These are phyloP conservation scores for Clohesyomyces aquaticus DNA, from an alignment of 495 filamentous ascomycete genomes.

Conservation along the genomic window DNA sequence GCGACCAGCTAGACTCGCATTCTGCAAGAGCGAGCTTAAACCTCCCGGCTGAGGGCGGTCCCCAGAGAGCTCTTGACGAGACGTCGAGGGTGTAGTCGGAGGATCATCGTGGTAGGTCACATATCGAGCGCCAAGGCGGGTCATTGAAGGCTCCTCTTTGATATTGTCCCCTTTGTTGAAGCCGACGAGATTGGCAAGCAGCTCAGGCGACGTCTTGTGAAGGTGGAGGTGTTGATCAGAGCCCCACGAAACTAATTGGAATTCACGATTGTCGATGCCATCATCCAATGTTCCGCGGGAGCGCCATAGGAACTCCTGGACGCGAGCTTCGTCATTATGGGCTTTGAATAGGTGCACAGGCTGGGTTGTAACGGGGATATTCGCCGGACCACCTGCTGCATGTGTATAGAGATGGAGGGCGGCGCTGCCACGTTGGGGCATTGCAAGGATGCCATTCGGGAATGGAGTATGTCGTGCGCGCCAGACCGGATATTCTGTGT, in stretches of 20 bases:
- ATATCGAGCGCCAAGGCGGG: constrained; percentile 82
- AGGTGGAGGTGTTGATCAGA: constrained; percentile 81
- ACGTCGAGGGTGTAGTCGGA: background rate
- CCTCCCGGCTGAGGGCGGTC: background rate
- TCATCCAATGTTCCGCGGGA: constrained; percentile 72
- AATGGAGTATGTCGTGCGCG: constrained; percentile 93
- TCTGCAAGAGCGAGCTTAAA: constrained; percentile 11
- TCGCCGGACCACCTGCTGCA: constrained; percentile 37
- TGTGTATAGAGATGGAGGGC: constrained; percentile 84
- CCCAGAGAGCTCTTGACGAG: background rate
- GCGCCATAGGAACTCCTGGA: constrained; percentile 94
- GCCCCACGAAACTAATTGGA: constrained; percentile 93
- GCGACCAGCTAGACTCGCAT: background rate
- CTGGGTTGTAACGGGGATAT: constrained; percentile 44
- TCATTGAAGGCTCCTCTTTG: constrained; percentile 70
- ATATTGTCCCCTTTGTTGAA: constrained; percentile 70
- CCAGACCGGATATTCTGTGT: constrained; percentile 87
- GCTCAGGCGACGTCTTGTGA: constrained; percentile 69
- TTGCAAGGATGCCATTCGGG: constrained; percentile 81
- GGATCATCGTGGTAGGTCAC: constrained; percentile 63
- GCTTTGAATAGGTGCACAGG: constrained; percentile 76
- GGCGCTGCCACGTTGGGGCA: constrained; percentile 86
- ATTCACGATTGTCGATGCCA: constrained; percentile 82
- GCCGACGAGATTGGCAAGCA: constrained; percentile 68
- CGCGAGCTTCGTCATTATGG: constrained; percentile 69